These are phyloP conservation scores for Coffea humblotiana DNA, from an alignment of 305 asterid species.

Conservation along the genomic window DNA sequence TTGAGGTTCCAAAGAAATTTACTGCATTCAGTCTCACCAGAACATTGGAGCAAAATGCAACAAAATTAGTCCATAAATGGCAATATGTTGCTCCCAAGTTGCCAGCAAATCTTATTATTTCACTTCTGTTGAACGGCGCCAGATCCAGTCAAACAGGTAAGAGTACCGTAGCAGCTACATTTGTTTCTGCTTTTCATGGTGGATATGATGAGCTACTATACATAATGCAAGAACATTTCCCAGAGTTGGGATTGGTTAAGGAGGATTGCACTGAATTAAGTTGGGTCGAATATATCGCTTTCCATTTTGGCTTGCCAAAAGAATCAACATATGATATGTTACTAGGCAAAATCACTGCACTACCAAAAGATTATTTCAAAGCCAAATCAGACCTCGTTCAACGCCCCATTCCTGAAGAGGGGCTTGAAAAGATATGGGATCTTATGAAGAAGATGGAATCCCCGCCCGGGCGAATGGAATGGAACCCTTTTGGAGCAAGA, in stretches of 20 bases:
- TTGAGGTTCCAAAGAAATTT: background rate
- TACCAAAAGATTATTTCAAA: slow-evolving; percentile 4
- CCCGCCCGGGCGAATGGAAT: background rate
- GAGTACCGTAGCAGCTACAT: background rate
- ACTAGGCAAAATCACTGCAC: too few relatives aligned
- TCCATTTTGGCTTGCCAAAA: slow-evolving; percentile 7
- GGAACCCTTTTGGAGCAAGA: background rate
- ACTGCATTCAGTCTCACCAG: background rate
- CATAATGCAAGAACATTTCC: slow-evolving; percentile 12
- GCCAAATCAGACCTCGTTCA: slow-evolving; percentile 22
- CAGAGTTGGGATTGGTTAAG: slow-evolving; percentile 11
- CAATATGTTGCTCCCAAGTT: background rate
- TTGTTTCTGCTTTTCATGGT: slow-evolving; percentile 15
- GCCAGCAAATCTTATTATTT: slow-evolving; percentile 3
- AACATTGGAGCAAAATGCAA: background rate
- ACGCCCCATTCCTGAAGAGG: slow-evolving; percentile 24
- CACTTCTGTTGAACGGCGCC: background rate
- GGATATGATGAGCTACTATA: slow-evolving; percentile 5
- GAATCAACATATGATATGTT: background rate
- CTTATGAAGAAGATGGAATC: too few relatives aligned
- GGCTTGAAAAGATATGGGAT: slow-evolving; percentile 14
- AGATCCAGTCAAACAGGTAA: background rate
- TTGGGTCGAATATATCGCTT: slow-evolving; percentile 12
- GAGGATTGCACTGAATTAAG: slow-evolving; percentile 11
- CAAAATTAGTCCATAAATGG: slow-evolving; percentile 2